phyloP scores from a whole-genome alignment of 192 early-diverging fungal genomes.

The Coemansia aciculifera region DNA sequence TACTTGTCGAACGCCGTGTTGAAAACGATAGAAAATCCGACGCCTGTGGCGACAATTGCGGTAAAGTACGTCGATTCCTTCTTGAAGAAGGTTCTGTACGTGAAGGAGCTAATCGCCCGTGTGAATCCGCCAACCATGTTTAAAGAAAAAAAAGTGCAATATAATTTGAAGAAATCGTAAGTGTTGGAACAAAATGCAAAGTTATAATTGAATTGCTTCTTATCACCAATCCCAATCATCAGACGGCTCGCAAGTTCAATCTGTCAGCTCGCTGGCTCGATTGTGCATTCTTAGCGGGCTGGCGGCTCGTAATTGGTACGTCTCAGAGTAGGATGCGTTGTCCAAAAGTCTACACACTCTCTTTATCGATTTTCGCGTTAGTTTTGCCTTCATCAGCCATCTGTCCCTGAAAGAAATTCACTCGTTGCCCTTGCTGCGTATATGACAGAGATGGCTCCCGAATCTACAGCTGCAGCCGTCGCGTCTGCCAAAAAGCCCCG shows the following conservation, averaged over 20 bases:
- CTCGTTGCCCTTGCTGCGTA: background rate
- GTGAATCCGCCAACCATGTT: slow-evolving; percentile 48
- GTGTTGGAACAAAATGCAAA: background rate
- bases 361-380: background rate
- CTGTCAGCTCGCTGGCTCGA: background rate
- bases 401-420: background rate
- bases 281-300: slow-evolving; percentile 3
- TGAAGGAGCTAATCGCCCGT: slow-evolving; percentile 39
- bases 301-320: background rate
- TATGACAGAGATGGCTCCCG: slow-evolving; percentile 35
- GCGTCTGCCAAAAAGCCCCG: slow-evolving; percentile 24
- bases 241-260: background rate
- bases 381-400: background rate
- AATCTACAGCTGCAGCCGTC: slow-evolving; percentile 20
- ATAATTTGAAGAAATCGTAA: background rate
- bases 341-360: too few relatives aligned
- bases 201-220: background rate
- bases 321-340: background rate
- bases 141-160: background rate
- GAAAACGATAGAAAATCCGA: slow-evolving; percentile 44
- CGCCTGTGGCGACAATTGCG: slow-evolving; percentile 37
- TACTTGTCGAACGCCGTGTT: slow-evolving; percentile 49
- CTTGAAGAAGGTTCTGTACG: slow-evolving; percentile 53
- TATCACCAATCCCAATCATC: background rate
- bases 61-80: slow-evolving; percentile 57